Conservation (phyloP, 2,329 filamentous ascomycete species). For the Penicillium sp. region DNA sequence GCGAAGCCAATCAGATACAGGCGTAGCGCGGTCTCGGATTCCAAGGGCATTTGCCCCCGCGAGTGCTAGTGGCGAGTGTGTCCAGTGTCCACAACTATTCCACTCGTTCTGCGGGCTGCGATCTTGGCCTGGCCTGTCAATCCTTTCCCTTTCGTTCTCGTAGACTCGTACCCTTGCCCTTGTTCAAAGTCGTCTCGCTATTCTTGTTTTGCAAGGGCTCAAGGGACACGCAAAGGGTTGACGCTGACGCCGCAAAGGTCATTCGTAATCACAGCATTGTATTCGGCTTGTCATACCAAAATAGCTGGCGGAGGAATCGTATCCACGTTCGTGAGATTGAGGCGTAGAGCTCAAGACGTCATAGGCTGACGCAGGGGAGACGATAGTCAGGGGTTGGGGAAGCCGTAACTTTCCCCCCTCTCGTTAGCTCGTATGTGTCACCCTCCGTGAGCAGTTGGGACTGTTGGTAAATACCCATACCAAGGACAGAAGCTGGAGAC, state of each 20-base stretch:
- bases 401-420: not conserved
- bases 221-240: not conserved
- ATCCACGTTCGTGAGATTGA: slow-evolving; percentile 3
- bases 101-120: slow-evolving; percentile 1
- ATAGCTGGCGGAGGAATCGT: not conserved
- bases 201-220: not conserved
- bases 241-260: not conserved
- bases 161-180: not conserved
- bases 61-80: slow-evolving; percentile 15
- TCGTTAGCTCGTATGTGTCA: not conserved
- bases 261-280: not conserved
- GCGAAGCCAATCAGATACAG: slow-evolving; percentile 15
- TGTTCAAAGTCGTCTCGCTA: not conserved
- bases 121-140: not conserved
- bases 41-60: slow-evolving; percentile 16
- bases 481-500: not conserved
- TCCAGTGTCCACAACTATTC: not conserved
- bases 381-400: slow-evolving; percentile 30
- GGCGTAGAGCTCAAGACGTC: slow-evolving; percentile 21
- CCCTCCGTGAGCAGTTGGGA: not conserved
- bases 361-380: slow-evolving; percentile 28
- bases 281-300: not conserved
- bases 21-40: slow-evolving; percentile 11
- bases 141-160: slow-evolving; percentile 7
- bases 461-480: not conserved